Percentiles rank a stretch among this genome's conserved stretches.
phyloP scores from a whole-genome alignment of 2,329 filamentous ascomycete genomes.

The Alternaria burnsii region DNA sequence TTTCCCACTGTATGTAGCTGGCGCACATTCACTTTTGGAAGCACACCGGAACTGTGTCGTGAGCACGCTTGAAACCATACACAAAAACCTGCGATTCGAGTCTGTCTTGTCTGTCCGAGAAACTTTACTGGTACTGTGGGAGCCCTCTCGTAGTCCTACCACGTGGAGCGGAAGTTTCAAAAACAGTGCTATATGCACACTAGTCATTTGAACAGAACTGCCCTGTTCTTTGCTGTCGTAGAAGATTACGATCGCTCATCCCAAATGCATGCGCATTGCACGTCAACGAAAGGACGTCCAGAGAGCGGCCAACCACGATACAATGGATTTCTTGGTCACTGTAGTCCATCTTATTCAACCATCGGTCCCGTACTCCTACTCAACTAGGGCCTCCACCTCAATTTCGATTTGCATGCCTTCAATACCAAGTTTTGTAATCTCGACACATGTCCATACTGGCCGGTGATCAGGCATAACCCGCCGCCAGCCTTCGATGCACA shows the following conservation, averaged over 20 bases:
- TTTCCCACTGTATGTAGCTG: slow-evolving; percentile 27
- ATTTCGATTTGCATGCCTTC: slow-evolving; percentile 23
- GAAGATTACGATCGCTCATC: not conserved
- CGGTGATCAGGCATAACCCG: slow-evolving; percentile 21
- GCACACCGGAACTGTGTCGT: slow-evolving; percentile 9
- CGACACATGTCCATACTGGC: slow-evolving; percentile 23
- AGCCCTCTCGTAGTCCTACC: slow-evolving; percentile 9
- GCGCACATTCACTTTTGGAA: slow-evolving; percentile 16
- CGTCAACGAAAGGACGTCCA: not conserved
- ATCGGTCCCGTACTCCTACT: not conserved
- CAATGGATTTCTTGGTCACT: not conserved
- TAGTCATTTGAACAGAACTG: slow-evolving; percentile 7
- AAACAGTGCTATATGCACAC: slow-evolving; percentile 6
- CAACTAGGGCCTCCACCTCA: slow-evolving; percentile 20
- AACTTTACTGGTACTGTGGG: slow-evolving; percentile 14
- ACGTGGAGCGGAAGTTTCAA: slow-evolving; percentile 15
- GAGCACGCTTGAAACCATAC: slow-evolving; percentile 16
- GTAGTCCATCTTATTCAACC: not conserved
- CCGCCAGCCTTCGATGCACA: slow-evolving; percentile 5
- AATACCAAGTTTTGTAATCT: slow-evolving; percentile 19
- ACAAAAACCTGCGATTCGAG: slow-evolving; percentile 22
- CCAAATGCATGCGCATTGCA: not conserved
- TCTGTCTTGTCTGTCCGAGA: slow-evolving; percentile 17
- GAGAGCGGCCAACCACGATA: not conserved
- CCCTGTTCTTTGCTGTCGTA: too few relatives aligned